A percentile compares a stretch with the other conserved stretches of the same genome.
Conservation (phyloP, 1,284 basidiomycete genomes). For the Blastosporella zonata region DNA sequence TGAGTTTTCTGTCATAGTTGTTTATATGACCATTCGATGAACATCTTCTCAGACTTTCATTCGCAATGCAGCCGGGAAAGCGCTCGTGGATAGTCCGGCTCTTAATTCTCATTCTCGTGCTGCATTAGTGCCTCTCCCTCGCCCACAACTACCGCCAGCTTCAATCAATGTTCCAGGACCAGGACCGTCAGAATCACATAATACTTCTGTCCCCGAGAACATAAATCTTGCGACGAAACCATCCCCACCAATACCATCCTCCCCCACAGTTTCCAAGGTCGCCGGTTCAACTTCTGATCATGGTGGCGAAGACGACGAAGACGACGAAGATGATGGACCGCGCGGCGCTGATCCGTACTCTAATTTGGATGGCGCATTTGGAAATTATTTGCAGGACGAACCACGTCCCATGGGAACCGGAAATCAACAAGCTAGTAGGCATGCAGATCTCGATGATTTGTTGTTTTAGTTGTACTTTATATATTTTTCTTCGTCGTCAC, state of each 20-base stretch:
- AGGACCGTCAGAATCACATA: slow-evolving; percentile 57
- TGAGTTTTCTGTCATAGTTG: slow-evolving; percentile 29
- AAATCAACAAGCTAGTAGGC: slow-evolving; percentile 28
- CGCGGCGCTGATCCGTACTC: slow-evolving; percentile 65
- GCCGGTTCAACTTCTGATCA: slow-evolving; percentile 20
- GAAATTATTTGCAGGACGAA: slow-evolving; percentile 60
- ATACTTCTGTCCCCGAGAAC: background rate
- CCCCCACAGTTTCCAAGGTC: slow-evolving; percentile 23
- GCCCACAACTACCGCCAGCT: slow-evolving; percentile 46
- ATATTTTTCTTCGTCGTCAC: background rate
- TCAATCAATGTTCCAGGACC: slow-evolving; percentile 57
- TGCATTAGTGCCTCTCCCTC: slow-evolving; percentile 62
- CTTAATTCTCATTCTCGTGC: slow-evolving; percentile 71
- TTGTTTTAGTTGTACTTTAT: slow-evolving; percentile 38
- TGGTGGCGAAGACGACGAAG: slow-evolving; percentile 26
- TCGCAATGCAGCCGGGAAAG: slow-evolving; percentile 71
- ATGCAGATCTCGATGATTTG: slow-evolving; percentile 47
- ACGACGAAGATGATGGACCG: slow-evolving; percentile 35
- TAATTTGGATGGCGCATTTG: slow-evolving; percentile 69
- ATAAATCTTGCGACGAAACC: slow-evolving; percentile 21
- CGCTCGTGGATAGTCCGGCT: slow-evolving; percentile 73
- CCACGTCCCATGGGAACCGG: slow-evolving; percentile 52
- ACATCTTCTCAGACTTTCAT: slow-evolving; percentile 68
- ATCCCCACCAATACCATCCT: slow-evolving; percentile 30
- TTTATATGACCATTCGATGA: slow-evolving; percentile 4